Evolutionary conservation across 2,329 filamentous ascomycete genomes (phyloP).

Genomic region (Pseudocercospora pini-densiflorae): DNA sequence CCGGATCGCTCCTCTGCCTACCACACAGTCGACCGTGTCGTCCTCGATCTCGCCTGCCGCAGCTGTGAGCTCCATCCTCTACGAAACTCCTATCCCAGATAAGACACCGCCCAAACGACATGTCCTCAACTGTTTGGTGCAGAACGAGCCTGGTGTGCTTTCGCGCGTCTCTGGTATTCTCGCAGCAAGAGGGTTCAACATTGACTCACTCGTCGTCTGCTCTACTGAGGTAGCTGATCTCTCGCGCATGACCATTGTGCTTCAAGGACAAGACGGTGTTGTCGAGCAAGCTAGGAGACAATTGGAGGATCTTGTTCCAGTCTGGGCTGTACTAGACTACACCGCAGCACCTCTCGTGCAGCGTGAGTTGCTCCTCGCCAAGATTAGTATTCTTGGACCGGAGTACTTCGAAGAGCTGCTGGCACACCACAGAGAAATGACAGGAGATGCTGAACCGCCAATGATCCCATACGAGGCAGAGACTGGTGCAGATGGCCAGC

Average conservation of each 20-base stretch:
- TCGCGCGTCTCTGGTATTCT: conserved; percentile 96
- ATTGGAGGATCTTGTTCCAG: conserved; percentile 93
- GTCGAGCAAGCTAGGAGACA: conserved; percentile 96
- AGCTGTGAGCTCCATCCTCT: conserved; percentile 97
- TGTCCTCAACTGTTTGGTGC: conserved; percentile 96
- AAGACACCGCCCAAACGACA: conserved; percentile 87
- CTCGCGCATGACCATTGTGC: conserved; percentile 97
- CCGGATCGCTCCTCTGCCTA: conserved; percentile 82
- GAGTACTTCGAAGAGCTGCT: conserved; percentile 99
- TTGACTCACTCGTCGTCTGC: conserved; percentile 96
- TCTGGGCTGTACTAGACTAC: conserved; percentile 98
- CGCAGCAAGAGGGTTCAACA: conserved; percentile 97
- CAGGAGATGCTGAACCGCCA: conserved; percentile 40
- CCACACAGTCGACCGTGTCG: conserved; percentile 55
- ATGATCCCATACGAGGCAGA: conserved; percentile 30
- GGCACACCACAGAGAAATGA: conserved; percentile 93
- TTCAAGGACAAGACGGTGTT: conserved; percentile 94
- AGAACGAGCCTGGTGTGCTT: conserved; percentile 97
- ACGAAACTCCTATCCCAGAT: conserved; percentile 91
- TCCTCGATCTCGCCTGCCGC: conserved; percentile 76
- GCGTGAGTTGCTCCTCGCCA: conserved; percentile 91
- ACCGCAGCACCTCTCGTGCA: conserved; percentile 91
- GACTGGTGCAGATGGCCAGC: conserved; percentile 26
- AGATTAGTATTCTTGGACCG: conserved; percentile 93
- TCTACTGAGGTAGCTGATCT: conserved; percentile 96